Percentiles rank a stretch among this genome's conserved stretches.
Conservation (phyloP, 768 basidiomycete species). For the Leccinum disarticulatum region DNA sequence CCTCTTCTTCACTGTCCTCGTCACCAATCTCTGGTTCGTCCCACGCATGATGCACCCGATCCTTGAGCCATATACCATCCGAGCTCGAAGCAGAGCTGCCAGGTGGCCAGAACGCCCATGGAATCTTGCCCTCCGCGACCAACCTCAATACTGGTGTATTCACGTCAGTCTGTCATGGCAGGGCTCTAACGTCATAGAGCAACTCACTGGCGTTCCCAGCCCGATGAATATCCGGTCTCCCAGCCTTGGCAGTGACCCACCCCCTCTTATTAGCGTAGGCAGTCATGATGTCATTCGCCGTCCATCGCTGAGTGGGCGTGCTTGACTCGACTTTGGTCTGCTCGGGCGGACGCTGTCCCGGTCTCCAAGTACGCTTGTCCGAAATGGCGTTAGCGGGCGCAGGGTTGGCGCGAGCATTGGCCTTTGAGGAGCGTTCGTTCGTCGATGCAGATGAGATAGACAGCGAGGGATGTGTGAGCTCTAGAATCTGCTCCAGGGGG, state of each 20-base stretch:
- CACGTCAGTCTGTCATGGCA: neutral
- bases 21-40: slow-evolving; percentile 28
- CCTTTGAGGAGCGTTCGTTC: neutral
- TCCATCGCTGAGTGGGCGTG: slow-evolving; percentile 50
- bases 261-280: slow-evolving; percentile 76
- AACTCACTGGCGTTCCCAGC: slow-evolving; percentile 84
- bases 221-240: slow-evolving; percentile 82
- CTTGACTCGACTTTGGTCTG: slow-evolving; percentile 12
- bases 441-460: slow-evolving; percentile 13
- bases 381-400: slow-evolving; percentile 22
- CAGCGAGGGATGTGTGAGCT: slow-evolving; percentile 51
- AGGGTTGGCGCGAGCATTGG: neutral
- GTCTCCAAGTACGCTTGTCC: slow-evolving; percentile 82
- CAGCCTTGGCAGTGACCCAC: slow-evolving; percentile 90
- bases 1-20: slow-evolving; percentile 30
- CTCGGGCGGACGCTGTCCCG: slow-evolving; percentile 35
- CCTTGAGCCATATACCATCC: slow-evolving; percentile 60
- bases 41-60: slow-evolving; percentile 25
- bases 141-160: slow-evolving; percentile 63
- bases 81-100: slow-evolving; percentile 34
- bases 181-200: neutral
- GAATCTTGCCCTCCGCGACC: slow-evolving; percentile 78
- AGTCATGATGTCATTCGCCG: slow-evolving; percentile 80
- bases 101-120: slow-evolving; percentile 88
- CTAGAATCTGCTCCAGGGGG: slow-evolving; percentile 74